phyloP scores from a whole-genome alignment of 768 basidiomycete species.

The Calocybe indica region DNA sequence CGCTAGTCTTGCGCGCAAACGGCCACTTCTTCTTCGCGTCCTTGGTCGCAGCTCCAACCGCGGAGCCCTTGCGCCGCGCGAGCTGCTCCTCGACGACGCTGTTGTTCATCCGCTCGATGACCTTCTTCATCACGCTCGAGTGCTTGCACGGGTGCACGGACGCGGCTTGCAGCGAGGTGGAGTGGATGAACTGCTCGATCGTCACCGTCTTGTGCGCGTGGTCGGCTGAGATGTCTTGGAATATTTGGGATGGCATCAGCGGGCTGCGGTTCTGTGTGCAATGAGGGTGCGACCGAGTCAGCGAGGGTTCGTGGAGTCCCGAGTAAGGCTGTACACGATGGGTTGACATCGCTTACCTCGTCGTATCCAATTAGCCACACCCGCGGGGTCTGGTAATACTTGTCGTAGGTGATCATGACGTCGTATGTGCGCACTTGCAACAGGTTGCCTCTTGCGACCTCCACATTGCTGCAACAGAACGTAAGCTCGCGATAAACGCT shows the following conservation, averaged over 20 bases:
- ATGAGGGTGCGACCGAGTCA: slow-evolving; percentile 4
- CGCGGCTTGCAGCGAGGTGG: slow-evolving; percentile 75
- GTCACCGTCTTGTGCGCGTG: slow-evolving; percentile 99
- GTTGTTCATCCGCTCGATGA: slow-evolving; percentile 97
- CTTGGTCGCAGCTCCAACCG: slow-evolving; percentile 30
- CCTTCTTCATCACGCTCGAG: slow-evolving; percentile 99
- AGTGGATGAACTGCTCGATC: slow-evolving; percentile 97
- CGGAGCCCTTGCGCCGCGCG: slow-evolving; percentile 48
- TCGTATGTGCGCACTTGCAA: slow-evolving; percentile 98
- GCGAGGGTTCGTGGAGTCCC: too few species aligned
- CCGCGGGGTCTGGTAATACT: slow-evolving; percentile 97
- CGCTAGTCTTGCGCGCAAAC: slow-evolving; percentile 70
- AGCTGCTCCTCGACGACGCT: slow-evolving; percentile 81
- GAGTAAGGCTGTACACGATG: background rate
- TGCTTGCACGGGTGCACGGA: slow-evolving; percentile 99
- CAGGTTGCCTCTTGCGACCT: slow-evolving; percentile 73
- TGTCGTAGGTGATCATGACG: slow-evolving; percentile 99
- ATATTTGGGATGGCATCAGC: slow-evolving; percentile 84
- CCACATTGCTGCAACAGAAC: slow-evolving; percentile 40
- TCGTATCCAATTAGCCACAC: slow-evolving; percentile 98
- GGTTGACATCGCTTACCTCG: slow-evolving; percentile 49
- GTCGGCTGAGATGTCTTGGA: slow-evolving; percentile 96
- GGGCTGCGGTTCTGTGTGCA: slow-evolving; percentile 72
- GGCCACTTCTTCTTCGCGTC: slow-evolving; percentile 80
- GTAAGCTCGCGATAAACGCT: background rate